Evolutionary conservation across 192 early-diverging fungal genomes (phyloP).

Genomic region (Coemansia sp.): DNA sequence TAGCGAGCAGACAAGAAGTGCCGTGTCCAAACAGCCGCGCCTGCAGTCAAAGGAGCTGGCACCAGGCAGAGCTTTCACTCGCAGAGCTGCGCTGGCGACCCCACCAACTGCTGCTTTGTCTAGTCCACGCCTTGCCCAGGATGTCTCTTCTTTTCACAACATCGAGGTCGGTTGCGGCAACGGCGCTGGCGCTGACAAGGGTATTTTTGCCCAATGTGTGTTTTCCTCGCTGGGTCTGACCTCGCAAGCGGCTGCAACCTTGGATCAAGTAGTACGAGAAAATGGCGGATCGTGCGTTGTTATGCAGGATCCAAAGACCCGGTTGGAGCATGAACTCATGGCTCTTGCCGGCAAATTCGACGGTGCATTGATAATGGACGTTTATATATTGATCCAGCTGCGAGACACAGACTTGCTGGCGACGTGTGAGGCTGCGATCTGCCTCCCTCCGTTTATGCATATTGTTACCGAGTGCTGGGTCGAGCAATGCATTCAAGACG

Average conservation of each 20-base stretch:
- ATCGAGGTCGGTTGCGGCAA: conserved; percentile 1
- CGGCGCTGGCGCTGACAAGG: not conserved
- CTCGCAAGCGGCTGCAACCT: not conserved
- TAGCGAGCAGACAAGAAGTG: too few species aligned
- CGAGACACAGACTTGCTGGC: conserved; percentile 7
- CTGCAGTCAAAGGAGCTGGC: not conserved
- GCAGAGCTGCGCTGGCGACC: not conserved
- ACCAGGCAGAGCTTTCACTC: not conserved
- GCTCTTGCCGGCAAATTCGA: not conserved
- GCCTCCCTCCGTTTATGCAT: conserved; percentile 1
- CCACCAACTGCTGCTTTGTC: not conserved
- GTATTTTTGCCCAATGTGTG: conserved; percentile 21
- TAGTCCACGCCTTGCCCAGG: not conserved
- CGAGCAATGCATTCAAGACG: conserved; percentile 53
- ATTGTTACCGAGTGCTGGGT: conserved; percentile 62
- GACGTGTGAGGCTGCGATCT: conserved; percentile 8
- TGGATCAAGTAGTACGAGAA: conserved; percentile 14
- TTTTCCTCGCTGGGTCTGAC: conserved; percentile 37
- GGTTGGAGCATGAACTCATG: not conserved
- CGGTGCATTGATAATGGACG: not conserved
- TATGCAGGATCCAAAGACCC: not conserved
- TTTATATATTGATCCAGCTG: conserved; percentile 31
- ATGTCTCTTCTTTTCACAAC: conserved; percentile 2
- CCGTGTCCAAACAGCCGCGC: not conserved
- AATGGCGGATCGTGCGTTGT: conserved; percentile 25